These are phyloP conservation scores for Fusarium napiforme DNA, from an alignment of 2,329 filamentous ascomycete species.

Conservation along the genomic window DNA sequence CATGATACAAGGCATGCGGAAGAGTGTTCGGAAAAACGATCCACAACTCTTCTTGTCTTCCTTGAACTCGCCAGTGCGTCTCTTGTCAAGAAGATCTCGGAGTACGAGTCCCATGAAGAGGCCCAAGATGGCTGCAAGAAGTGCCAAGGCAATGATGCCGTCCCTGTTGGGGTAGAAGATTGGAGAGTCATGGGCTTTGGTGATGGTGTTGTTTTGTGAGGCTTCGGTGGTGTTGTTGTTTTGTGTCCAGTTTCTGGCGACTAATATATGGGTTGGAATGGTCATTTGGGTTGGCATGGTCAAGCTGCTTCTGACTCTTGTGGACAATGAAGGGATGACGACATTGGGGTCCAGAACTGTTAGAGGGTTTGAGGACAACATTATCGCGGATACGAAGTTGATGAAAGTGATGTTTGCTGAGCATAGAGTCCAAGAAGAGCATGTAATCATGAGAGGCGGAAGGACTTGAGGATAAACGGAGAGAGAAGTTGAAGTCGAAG, in stretches of 20 bases:
- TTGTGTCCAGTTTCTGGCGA: not conserved
- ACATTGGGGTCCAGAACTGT: not conserved
- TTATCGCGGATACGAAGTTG: not conserved
- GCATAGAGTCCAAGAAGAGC: not conserved
- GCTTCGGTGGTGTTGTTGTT: not conserved
- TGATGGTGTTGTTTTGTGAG: not conserved
- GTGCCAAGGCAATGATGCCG: conserved; percentile 8
- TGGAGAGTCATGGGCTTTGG: not conserved
- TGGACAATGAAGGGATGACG: not conserved
- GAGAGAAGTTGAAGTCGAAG: not conserved
- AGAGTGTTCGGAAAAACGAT: not conserved
- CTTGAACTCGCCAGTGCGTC: conserved; percentile 22
- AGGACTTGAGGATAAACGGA: not conserved
- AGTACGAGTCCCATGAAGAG: conserved; percentile 16
- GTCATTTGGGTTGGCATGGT: not conserved
- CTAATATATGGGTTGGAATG: not conserved
- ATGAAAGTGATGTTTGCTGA: not conserved
- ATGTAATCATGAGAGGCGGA: not conserved
- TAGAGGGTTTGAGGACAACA: not conserved
- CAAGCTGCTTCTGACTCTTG: not conserved
- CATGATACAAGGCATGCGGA: conserved; percentile 5
- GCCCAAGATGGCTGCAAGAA: conserved; percentile 11
- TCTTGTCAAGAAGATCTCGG: conserved; percentile 25
- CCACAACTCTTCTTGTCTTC: not conserved
- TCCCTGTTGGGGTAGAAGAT: not conserved